Evolutionary conservation across 2,329 filamentous ascomycete genomes (phyloP).

Genomic region (Aspergillus pseudoglaucus): DNA sequence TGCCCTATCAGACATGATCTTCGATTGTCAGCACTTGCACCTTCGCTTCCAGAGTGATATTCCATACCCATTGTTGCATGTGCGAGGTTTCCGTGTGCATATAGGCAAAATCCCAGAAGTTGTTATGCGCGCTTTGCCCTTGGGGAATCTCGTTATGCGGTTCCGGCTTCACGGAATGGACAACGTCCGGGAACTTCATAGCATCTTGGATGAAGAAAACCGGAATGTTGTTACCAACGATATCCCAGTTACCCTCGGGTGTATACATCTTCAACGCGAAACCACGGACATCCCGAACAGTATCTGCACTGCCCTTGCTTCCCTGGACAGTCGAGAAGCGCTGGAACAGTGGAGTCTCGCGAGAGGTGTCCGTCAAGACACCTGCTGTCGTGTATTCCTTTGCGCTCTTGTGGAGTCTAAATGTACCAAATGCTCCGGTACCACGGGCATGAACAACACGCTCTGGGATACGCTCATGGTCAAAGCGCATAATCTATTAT

Average conservation of each 20-base stretch:
- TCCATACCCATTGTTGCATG: conserved; percentile 27
- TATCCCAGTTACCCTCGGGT: conserved; percentile 64
- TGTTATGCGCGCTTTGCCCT: conserved; percentile 43
- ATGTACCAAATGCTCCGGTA: conserved; percentile 59
- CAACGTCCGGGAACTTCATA: conserved; percentile 35
- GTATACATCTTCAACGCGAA: conserved; percentile 77
- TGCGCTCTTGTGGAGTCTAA: conserved; percentile 59
- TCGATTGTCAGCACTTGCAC: conserved; percentile 2
- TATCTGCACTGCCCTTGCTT: conserved; percentile 69
- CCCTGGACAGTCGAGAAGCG: conserved; percentile 75
- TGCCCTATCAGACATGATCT: conserved; percentile 32
- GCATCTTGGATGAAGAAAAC: conserved; percentile 40
- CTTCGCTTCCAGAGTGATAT: neutral
- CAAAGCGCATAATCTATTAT: conserved; percentile 55
- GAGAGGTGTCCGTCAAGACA: conserved; percentile 61
- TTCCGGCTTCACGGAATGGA: conserved; percentile 37
- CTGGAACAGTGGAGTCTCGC: conserved; percentile 59
- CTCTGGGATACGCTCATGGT: conserved; percentile 66
- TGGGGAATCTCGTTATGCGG: conserved; percentile 43
- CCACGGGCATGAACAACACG: conserved; percentile 63
- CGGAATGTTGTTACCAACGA: conserved; percentile 38
- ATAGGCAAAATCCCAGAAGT: conserved; percentile 44
- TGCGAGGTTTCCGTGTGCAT: conserved; percentile 28
- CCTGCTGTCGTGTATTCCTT: conserved; percentile 57
- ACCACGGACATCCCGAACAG: conserved; percentile 73